phyloP scores from a whole-genome alignment of 1,284 basidiomycete genomes.

The Hemileia vastatrix region DNA sequence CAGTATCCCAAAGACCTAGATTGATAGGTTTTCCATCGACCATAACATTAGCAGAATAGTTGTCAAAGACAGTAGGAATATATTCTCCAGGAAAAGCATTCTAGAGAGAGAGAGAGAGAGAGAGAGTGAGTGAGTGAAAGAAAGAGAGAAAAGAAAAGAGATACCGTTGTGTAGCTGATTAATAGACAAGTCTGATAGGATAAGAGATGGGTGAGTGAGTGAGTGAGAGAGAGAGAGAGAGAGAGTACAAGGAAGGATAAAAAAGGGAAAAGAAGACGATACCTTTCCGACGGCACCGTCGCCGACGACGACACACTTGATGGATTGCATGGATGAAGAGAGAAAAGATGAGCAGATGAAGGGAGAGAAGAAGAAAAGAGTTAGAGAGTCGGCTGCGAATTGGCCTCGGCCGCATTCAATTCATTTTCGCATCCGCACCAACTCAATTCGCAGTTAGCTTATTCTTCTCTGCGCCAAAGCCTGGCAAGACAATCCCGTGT shows the following conservation, averaged over 20 bases:
- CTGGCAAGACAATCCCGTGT: no score
- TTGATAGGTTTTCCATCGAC: slow-evolving; percentile 98
- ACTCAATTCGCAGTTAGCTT: no score
- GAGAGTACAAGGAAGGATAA: not conserved
- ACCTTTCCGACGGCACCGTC: slow-evolving; percentile 99
- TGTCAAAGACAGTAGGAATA: slow-evolving; percentile 90
- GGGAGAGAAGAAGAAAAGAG: no score
- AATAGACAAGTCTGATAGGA: slow-evolving; percentile 39
- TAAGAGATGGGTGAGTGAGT: not conserved
- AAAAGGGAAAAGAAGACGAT: not conserved
- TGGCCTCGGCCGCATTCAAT: no score
- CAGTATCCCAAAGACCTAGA: slow-evolving; percentile 97
- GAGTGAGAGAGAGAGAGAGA: not conserved
- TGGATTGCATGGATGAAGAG: slow-evolving; percentile 23
- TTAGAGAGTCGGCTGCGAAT: no score
- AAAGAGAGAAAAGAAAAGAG: slow-evolving; percentile 12
- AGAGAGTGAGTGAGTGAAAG: slow-evolving; percentile 27
- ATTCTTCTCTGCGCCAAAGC: no score
- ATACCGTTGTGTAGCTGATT: slow-evolving; percentile 43
- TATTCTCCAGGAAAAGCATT: slow-evolving; percentile 60
- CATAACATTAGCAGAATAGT: slow-evolving; percentile 84
- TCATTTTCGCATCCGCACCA: no score
- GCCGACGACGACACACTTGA: slow-evolving; percentile 87
- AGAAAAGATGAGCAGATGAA: not conserved
- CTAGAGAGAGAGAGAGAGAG: slow-evolving; percentile 24